A percentile compares a stretch with the other conserved stretches of the same genome.
Evolutionary conservation across 2,329 filamentous ascomycete species (phyloP).

Genomic region (Beauveria sp.): DNA sequence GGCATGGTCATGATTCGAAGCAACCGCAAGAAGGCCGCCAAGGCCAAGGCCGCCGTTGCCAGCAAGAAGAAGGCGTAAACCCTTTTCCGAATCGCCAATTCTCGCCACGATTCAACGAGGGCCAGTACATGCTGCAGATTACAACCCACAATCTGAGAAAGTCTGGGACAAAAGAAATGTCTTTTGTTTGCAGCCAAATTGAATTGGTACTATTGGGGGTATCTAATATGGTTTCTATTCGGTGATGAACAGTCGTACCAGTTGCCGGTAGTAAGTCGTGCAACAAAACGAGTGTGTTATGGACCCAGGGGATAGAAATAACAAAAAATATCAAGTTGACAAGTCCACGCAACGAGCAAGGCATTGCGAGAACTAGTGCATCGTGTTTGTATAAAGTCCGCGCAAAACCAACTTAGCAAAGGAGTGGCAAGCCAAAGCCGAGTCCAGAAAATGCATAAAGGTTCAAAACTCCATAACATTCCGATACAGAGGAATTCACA

Average conservation of each 20-base stretch:
- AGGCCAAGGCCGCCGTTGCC: conserved; percentile 66
- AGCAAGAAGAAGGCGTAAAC: conserved; percentile 86
- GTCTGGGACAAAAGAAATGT: neutral
- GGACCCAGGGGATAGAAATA: conserved; percentile 2
- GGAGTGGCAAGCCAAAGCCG: conserved; percentile 15
- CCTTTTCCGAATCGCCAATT: neutral
- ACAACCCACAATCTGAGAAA: neutral
- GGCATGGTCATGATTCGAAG: conserved; percentile 97
- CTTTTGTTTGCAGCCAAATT: neutral
- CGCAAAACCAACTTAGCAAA: neutral
- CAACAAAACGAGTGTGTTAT: conserved; percentile 1
- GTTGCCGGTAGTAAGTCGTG: neutral
- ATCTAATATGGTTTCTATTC: conserved; percentile 28
- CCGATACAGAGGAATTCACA: neutral
- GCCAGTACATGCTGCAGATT: conserved; percentile 12
- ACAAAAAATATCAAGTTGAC: neutral
- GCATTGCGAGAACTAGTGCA: neutral
- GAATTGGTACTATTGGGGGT: conserved; percentile 17
- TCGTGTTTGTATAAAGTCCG: neutral
- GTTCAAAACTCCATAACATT: conserved; percentile 2
- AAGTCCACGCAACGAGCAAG: neutral
- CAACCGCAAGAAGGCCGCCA: conserved; percentile 94
- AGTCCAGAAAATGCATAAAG: conserved; percentile 13
- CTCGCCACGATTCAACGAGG: neutral
- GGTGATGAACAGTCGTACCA: conserved; percentile 14